Evolutionary conservation across 805 yeast genomes (phyloP).

Genomic region (Metschnikowia picachoensis): DNA sequence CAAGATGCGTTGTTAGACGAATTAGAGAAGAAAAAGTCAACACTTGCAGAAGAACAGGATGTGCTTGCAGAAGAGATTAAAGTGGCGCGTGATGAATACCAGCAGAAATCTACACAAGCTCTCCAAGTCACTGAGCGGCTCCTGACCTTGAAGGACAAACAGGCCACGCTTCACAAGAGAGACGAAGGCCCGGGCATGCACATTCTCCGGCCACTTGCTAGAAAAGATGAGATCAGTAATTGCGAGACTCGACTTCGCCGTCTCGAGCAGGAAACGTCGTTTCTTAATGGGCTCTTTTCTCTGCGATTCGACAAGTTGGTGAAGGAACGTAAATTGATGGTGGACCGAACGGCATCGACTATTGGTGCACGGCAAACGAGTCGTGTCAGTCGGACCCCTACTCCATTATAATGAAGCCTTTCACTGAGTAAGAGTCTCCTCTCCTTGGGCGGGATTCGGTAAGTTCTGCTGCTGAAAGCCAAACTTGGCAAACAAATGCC

Average conservation of each 20-base stretch:
- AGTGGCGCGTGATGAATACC: slow-evolving; percentile 28
- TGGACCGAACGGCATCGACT: slow-evolving; percentile 25
- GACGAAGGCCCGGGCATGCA: slow-evolving; percentile 34
- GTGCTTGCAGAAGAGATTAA: slow-evolving; percentile 30
- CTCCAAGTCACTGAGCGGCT: slow-evolving; percentile 25
- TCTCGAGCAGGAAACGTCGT: slow-evolving; percentile 27
- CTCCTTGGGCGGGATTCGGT: too few relatives aligned
- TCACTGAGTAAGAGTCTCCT: not conserved
- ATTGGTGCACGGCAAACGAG: slow-evolving; percentile 31
- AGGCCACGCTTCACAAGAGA: slow-evolving; percentile 19
- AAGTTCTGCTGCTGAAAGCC: too few relatives aligned
- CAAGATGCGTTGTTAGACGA: slow-evolving; percentile 23
- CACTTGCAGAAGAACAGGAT: slow-evolving; percentile 23
- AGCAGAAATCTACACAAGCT: slow-evolving; percentile 32
- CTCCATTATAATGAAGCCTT: slow-evolving; percentile 24
- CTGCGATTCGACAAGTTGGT: slow-evolving; percentile 33
- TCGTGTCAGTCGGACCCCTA: slow-evolving; percentile 38
- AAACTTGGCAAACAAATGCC: too few relatives aligned
- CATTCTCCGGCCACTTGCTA: slow-evolving; percentile 31
- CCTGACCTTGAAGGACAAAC: slow-evolving; percentile 18
- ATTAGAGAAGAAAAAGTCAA: slow-evolving; percentile 25
- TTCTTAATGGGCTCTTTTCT: slow-evolving; percentile 25
- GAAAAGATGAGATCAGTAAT: slow-evolving; percentile 30
- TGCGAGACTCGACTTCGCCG: slow-evolving; percentile 26
- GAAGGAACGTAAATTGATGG: slow-evolving; percentile 29